Percentiles rank a stretch among this genome's conserved stretches.
Evolutionary conservation across 2,329 filamentous ascomycete species (phyloP).

Genomic region (Pseudophaeomoniella oleicola): DNA sequence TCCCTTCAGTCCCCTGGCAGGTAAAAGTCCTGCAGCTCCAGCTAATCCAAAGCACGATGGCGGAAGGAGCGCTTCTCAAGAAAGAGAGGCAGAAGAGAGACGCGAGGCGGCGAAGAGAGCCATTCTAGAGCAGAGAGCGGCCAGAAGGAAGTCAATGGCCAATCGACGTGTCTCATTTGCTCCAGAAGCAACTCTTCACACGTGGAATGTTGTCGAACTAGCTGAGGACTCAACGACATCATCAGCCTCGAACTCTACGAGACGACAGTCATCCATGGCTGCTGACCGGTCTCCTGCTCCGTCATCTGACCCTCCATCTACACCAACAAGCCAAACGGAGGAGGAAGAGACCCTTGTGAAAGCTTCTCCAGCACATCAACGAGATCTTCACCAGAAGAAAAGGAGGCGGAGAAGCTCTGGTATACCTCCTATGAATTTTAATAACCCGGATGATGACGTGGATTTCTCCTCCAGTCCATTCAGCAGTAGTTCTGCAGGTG

Average conservation of each 20-base stretch:
- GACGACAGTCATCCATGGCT: constrained; percentile 52
- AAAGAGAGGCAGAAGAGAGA: constrained; percentile 53
- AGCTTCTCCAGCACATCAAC: constrained; percentile 51
- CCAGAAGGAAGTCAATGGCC: constrained; percentile 79
- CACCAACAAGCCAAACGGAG: constrained; percentile 45
- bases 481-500: constrained; percentile 41
- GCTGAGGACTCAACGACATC: constrained; percentile 73
- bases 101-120: constrained; percentile 43
- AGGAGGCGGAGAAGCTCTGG: constrained; percentile 48
- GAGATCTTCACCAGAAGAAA: constrained; percentile 41
- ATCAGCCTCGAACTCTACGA: constrained; percentile 57
- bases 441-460: constrained; percentile 50
- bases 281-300: constrained; percentile 13
- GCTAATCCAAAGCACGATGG: constrained; percentile 28
- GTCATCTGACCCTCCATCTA: constrained; percentile 41
- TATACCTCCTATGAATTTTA: constrained; percentile 49
- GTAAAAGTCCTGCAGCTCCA: constrained; percentile 5
- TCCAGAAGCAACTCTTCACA: constrained; percentile 91
- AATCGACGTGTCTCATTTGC: constrained; percentile 93
- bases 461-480: constrained; percentile 65
- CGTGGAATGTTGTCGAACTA: constrained; percentile 87
- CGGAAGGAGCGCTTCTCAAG: constrained; percentile 53
- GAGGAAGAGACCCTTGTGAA: constrained; percentile 39
- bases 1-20: constrained; percentile 11
- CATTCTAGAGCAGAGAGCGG: constrained; percentile 61